A percentile compares a stretch with the other conserved stretches of the same genome.
phyloP scores from a whole-genome alignment of 1,139 yeast genomes.

The Blastobotrys ciferrii region DNA sequence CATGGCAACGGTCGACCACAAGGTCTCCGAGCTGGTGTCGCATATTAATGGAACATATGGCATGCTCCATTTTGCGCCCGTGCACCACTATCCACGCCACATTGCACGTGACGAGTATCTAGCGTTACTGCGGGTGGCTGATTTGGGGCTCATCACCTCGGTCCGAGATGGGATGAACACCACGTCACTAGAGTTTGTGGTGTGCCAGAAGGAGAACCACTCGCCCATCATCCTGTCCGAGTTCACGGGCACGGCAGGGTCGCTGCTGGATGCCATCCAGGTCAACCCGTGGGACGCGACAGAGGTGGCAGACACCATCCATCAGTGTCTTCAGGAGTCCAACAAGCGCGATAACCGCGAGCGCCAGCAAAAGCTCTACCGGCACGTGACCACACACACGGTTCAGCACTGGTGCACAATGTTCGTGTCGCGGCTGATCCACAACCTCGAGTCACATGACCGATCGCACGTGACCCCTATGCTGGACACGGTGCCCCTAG shows the following conservation, averaged over 20 bases:
- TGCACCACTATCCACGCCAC: constrained; percentile 88
- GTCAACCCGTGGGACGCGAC: constrained; percentile 98
- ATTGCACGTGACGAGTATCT: constrained; percentile 85
- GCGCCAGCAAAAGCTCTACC: constrained; percentile 52
- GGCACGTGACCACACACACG: constrained; percentile 66
- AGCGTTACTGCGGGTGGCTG: constrained; percentile 85
- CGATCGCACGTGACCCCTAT: constrained; percentile 73
- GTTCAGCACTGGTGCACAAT: constrained; percentile 78
- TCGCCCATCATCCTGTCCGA: constrained; percentile 86
- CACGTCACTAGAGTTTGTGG: constrained; percentile 86
- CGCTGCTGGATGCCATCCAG: constrained; percentile 72
- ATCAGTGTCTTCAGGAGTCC: constrained; percentile 50
- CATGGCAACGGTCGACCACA: constrained; percentile 46
- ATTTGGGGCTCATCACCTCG: constrained; percentile 82
- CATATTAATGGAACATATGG: constrained; percentile 82
- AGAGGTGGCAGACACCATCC: constrained; percentile 83
- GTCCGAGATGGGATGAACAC: constrained; percentile 97
- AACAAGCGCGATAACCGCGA: constrained; percentile 22
- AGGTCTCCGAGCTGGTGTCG: constrained; percentile 59
- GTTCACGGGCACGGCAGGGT: constrained; percentile 88
- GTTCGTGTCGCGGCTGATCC: constrained; percentile 55
- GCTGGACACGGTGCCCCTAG: constrained; percentile 62
- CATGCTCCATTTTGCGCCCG: constrained; percentile 72
- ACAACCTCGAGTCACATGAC: constrained; percentile 46
- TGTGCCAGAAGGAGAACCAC: constrained; percentile 71